Evolutionary conservation across 768 basidiomycete species (phyloP), one percentile per base, ranked within the genome.

Genomic region (Phylloporus scabripes): DNA sequence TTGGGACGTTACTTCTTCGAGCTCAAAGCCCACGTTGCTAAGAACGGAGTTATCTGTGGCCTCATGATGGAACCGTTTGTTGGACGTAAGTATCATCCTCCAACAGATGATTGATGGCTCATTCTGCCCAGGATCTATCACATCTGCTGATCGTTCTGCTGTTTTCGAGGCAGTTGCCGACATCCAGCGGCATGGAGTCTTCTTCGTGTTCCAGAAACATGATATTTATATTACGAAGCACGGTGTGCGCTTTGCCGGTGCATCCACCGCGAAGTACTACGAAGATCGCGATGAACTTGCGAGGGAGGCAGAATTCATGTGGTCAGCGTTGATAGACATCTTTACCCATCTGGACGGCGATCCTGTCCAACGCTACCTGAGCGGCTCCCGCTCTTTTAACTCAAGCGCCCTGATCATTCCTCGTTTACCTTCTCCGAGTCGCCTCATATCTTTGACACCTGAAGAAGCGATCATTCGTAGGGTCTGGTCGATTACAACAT

Each of bases 131-230:
- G 65, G 62, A 18, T 41, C 41, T 1, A 34, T 63, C 31, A 58
- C 59, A 18, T 42, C 33, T 7, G 51, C 55, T 7, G 68, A 70
- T 51, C 62, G 63, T 24, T 40, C 50, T 18, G 62, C 55, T 20
- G 62, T 67, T 38, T 64, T 52, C 18, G 59, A 62, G 24, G 66
- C 66, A 7, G n/a, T 68, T 15, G 58, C 62, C 4, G 62, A 68
- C 20, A 59, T 68, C n/a, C 66, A 63, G 46, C 59, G 38, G 31
- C 65, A 65, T 15, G 67, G 66, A 26, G 28, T 67, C 23, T 29
- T 50, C 21, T 44, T 68, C 37, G 14, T 5, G 7, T 52, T 67
- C 20, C 17, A 50, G 37, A 46, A 37, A 20, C n/a, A 33, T 15
- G 58, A 62, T 12, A 65, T 70, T 24, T 60, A 55, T 44, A 63